A percentile compares a stretch with the other conserved stretches of the same genome.
Conservation (phyloP, 768 basidiomycete species). For the Boletus barrowsii region DNA sequence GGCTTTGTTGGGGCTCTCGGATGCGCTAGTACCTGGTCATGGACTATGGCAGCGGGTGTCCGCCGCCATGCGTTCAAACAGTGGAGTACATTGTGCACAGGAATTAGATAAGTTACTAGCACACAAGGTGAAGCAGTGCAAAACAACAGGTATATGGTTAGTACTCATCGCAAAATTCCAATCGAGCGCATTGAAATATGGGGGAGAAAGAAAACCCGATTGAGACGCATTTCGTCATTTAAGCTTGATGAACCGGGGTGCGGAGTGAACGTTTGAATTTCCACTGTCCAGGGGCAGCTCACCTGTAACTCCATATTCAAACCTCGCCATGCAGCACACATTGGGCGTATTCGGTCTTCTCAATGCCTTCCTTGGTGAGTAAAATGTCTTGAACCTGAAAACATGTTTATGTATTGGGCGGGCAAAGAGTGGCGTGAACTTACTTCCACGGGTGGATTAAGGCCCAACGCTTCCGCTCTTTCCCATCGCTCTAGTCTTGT, state of each 20-base stretch:
- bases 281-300: neutral
- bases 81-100: neutral
- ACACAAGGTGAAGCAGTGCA: neutral
- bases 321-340: slow-evolving; percentile 56
- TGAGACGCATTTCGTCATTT: neutral
- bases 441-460: slow-evolving; percentile 80
- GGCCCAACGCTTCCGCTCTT: slow-evolving; percentile 71
- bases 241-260: neutral
- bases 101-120: neutral
- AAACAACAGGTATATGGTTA: slow-evolving; percentile 1
- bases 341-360: slow-evolving; percentile 52
- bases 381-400: slow-evolving; percentile 76
- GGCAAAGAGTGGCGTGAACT: slow-evolving; percentile 12
- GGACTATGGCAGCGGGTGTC: no score
- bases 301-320: slow-evolving; percentile 7
- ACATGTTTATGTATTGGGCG: neutral
- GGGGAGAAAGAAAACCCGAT: neutral
- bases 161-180: neutral
- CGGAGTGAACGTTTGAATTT: neutral
- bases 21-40: no score
- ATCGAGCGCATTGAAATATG: neutral
- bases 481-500: slow-evolving; percentile 88
- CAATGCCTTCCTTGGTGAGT: slow-evolving; percentile 59
- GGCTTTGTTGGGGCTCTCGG: no score
- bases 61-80: no score